Evolutionary conservation across 1,284 basidiomycete species (phyloP), one percentile per base, ranked within the genome.

Genomic region (Polyporus tsugae): DNA sequence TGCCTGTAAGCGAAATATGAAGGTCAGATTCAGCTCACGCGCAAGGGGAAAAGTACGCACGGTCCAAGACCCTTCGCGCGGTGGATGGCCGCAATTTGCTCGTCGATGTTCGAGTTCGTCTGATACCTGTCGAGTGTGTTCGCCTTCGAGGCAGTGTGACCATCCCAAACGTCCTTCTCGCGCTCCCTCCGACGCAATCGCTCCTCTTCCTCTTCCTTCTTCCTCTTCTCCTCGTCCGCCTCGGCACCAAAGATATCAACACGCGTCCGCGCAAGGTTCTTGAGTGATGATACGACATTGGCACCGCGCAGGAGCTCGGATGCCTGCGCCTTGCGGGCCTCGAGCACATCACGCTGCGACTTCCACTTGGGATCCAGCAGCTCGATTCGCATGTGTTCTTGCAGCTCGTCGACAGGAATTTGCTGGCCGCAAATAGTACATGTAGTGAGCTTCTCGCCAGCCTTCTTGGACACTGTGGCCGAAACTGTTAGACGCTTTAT

Each of bases 371-470:
- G 98, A 82, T 99, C 97, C 75, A 99, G 89, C 62, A 99, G 83
- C 80, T 99, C 98, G 80, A 99, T 98, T 77, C 98, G 94, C 87
- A 99, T 97, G 81, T 99, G 98, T 79, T 99, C 97, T 74, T 96
- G 91, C 70, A 99, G 87, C 80, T 99, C 97, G 82, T 96, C 93
- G 74, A 98, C 91, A 36, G 96, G 91, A 35, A 99, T 94, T 80
- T 95, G 92, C 79, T 99, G 96, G 39, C 94, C 93, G 82, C 97
- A 99, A 75, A 99, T 94, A 11, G 92, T 90, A 83, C 97, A 99
- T 25, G 92, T 94, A 2, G 95, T 95, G 80, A 93, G 90, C 36
- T 89, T 86, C 60, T 91, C 85, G 77, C 90, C 88, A 59, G 79
- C 82, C 77, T 90, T 89, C 82, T 90, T 91, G 68, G 90, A 88